Percentiles rank a stretch among this genome's conserved stretches.
phyloP scores from a whole-genome alignment of 2,329 filamentous ascomycete species.

The Colletotrichum graminicola region DNA sequence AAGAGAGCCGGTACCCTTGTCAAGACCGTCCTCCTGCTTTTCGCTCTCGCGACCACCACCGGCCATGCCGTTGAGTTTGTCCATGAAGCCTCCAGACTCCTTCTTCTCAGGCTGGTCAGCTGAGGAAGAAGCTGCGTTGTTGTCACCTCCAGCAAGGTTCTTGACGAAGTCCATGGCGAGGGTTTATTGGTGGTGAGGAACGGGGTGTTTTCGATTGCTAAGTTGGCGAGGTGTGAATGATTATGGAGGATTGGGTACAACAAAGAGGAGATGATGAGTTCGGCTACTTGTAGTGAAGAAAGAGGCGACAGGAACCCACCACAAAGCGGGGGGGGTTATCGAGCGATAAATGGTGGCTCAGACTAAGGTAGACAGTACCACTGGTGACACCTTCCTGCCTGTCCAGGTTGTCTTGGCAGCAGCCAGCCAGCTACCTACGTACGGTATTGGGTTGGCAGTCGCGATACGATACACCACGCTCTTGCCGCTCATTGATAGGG shows the following conservation, averaged over 20 bases:
- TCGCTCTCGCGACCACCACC: conserved; percentile 81
- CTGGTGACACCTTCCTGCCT: conserved; percentile 2
- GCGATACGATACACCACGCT: conserved; percentile 23
- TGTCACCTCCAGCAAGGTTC: conserved; percentile 59
- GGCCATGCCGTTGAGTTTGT: conserved; percentile 78
- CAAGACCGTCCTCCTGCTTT: conserved; percentile 85
- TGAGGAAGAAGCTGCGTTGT: conserved; percentile 46
- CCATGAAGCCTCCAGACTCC: conserved; percentile 68
- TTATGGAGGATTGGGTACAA: background rate
- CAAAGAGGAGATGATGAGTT: conserved; percentile 21
- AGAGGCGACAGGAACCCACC: conserved; percentile 14
- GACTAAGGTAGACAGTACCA: conserved; percentile 2
- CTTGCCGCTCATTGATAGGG: conserved; percentile 12
- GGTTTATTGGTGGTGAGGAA: background rate
- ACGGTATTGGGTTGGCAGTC: conserved; percentile 14
- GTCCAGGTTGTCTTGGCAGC: conserved; percentile 27
- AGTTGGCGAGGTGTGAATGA: background rate
- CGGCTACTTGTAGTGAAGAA: conserved; percentile 36
- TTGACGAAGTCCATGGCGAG: conserved; percentile 68
- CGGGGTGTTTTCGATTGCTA: background rate
- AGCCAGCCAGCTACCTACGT: conserved; percentile 9
- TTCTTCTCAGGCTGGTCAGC: conserved; percentile 49
- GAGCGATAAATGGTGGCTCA: conserved; percentile 34
- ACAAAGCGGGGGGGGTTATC: conserved; percentile 39
- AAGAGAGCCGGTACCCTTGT: conserved; percentile 72